phyloP scores from a whole-genome alignment of 2,329 filamentous ascomycete genomes.

The Calonectria pauciramosa region DNA sequence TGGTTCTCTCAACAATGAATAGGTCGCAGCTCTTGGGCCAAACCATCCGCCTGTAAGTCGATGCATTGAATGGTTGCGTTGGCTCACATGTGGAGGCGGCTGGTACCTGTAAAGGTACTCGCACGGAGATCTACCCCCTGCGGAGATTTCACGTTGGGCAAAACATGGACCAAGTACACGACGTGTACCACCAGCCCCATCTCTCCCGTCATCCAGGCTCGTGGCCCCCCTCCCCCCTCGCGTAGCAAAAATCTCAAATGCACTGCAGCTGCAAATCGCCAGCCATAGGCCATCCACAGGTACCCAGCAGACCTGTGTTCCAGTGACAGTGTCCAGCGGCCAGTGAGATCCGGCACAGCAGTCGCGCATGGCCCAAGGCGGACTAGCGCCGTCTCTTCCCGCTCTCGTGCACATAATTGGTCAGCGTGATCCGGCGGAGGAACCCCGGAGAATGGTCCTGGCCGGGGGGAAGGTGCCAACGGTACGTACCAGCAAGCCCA shows the following conservation, averaged over 20 bases:
- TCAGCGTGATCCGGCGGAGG: constrained; percentile 40
- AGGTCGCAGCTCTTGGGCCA: not conserved
- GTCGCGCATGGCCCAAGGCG: constrained; percentile 33
- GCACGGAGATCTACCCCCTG: constrained; percentile 19
- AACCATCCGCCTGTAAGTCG: constrained; percentile 11
- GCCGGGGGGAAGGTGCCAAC: constrained; percentile 27
- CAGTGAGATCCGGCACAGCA: constrained; percentile 33
- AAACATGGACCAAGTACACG: constrained; percentile 33
- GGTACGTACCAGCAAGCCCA: constrained; percentile 38
- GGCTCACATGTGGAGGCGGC: not conserved
- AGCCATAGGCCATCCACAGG: constrained; percentile 19
- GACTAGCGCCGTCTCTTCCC: constrained; percentile 36
- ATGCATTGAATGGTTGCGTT: constrained; percentile 11
- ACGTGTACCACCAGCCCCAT: constrained; percentile 20
- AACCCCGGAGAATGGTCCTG: constrained; percentile 48
- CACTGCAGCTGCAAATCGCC: constrained; percentile 33
- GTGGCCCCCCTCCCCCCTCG: not conserved
- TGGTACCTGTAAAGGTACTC: constrained; percentile 26
- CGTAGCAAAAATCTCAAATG: constrained; percentile 1
- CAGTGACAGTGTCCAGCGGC: constrained; percentile 31
- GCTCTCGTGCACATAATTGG: constrained; percentile 42
- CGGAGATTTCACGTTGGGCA: constrained; percentile 24
- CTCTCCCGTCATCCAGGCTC: not conserved
- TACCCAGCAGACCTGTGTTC: constrained; percentile 26
- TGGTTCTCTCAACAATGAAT: not conserved